Evolutionary conservation across 768 basidiomycete genomes (phyloP).

Genomic region (Mycena filopes): DNA sequence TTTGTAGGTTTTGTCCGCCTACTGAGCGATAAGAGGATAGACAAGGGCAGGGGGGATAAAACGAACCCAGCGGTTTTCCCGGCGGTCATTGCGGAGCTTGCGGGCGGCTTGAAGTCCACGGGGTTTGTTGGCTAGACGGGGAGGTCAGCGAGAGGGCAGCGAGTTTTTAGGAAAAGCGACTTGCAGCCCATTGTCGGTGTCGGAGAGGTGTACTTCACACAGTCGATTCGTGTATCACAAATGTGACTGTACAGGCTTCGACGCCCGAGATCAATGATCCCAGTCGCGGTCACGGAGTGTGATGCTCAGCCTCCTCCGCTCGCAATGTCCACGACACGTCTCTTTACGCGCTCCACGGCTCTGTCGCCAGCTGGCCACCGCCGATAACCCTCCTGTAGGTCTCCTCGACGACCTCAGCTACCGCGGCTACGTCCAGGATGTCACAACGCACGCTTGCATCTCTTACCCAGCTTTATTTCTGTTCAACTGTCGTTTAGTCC

Average conservation of each 20-base stretch:
- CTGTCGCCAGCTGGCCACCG: neutral
- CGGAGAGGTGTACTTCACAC: neutral
- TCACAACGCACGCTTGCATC: constrained; percentile 55
- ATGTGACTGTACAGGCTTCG: too few species aligned
- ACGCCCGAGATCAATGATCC: neutral
- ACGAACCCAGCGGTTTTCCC: constrained; percentile 97
- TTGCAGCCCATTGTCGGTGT: constrained; percentile 82
- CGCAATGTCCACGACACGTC: neutral
- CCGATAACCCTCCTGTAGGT: constrained; percentile 19
- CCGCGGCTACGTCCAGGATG: constrained; percentile 60
- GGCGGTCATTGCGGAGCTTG: constrained; percentile 94
- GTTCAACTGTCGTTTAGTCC: constrained; percentile 44
- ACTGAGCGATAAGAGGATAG: constrained; percentile 25
- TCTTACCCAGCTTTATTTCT: neutral
- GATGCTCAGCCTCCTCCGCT: constrained; percentile 2
- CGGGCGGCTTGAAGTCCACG: constrained; percentile 99
- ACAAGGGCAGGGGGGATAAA: constrained; percentile 11
- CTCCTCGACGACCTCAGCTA: constrained; percentile 55
- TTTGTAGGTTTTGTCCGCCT: constrained; percentile 99
- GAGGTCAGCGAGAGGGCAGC: constrained; percentile 25
- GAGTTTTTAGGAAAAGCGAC: constrained; percentile 46
- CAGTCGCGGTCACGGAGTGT: neutral
- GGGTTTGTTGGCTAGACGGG: constrained; percentile 89
- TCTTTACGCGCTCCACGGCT: neutral
- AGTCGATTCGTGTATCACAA: too few species aligned